phyloP scores from a whole-genome alignment of 768 basidiomycete genomes.

The Mycena alexandri region DNA sequence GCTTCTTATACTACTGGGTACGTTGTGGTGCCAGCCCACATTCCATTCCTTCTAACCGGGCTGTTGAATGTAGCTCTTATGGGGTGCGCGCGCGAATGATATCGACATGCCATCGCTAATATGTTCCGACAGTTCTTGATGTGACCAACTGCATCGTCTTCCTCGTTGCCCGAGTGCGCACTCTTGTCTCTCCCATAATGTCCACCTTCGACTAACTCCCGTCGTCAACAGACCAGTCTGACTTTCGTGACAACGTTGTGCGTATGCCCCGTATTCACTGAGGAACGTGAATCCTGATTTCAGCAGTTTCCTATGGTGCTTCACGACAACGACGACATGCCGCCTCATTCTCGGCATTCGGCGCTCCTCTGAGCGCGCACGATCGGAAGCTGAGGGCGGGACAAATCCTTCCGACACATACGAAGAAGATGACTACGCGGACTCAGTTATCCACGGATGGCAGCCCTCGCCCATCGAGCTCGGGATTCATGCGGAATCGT shows the following conservation, averaged over 20 bases:
- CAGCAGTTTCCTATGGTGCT: conserved; percentile 22
- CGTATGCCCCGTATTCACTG: background rate
- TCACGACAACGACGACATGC: conserved; percentile 28
- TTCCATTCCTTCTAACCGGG: background rate
- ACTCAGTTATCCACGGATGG: too few relatives aligned
- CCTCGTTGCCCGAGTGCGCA: conserved; percentile 13
- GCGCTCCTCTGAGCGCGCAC: background rate
- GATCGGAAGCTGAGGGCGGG: background rate
- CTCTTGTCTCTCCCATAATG: too few relatives aligned
- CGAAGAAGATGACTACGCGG: too few relatives aligned
- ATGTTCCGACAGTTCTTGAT: background rate
- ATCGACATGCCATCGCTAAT: background rate
- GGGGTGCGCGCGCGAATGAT: background rate
- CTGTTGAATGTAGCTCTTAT: conserved; percentile 7
- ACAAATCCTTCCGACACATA: background rate
- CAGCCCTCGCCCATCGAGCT: too few relatives aligned
- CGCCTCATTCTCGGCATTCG: conserved; percentile 28
- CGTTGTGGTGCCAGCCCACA: background rate
- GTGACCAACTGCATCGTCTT: conserved; percentile 7
- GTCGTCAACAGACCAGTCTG: background rate
- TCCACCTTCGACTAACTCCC: background rate
- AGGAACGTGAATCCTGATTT: background rate
- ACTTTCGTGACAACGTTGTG: conserved; percentile 15
- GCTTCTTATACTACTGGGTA: conserved; percentile 17
- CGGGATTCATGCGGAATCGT: too few relatives aligned